phyloP scores from a whole-genome alignment of 805 yeast species.

The Myxozyma vanderwaltii region DNA sequence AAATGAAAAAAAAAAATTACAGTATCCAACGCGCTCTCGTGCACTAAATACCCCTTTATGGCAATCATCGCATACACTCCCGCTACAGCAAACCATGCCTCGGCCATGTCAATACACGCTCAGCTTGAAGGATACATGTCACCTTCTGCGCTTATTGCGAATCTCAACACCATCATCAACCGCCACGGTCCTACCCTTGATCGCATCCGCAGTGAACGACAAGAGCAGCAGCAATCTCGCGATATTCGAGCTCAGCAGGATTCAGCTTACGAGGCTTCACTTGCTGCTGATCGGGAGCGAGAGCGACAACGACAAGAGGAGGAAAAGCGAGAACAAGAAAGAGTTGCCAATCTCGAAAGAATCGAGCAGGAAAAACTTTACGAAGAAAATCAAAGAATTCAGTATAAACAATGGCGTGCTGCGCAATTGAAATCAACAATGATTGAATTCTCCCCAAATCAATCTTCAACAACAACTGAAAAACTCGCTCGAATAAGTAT shows the following conservation, averaged over 20 bases:
- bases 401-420: slow-evolving; percentile 49
- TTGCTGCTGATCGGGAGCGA: slow-evolving; percentile 65
- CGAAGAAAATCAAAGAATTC: slow-evolving; percentile 26
- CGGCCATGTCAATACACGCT: slow-evolving; percentile 55
- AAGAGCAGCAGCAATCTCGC: slow-evolving; percentile 56
- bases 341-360: slow-evolving; percentile 28
- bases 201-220: slow-evolving; percentile 62
- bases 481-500: slow-evolving; percentile 66
- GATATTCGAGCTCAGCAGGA: slow-evolving; percentile 75
- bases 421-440: slow-evolving; percentile 37
- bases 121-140: slow-evolving; percentile 62
- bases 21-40: slow-evolving; percentile 71
- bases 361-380: slow-evolving; percentile 33
- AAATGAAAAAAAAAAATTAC: no score
- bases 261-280: slow-evolving; percentile 68
- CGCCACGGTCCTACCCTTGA: slow-evolving; percentile 64
- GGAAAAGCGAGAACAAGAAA: slow-evolving; percentile 31
- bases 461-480: slow-evolving; percentile 10
- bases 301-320: slow-evolving; percentile 42
- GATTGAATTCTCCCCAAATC: slow-evolving; percentile 37
- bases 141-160: slow-evolving; percentile 48
- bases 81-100: slow-evolving; percentile 28
- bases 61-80: slow-evolving; percentile 56
- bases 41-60: slow-evolving; percentile 76
- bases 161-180: slow-evolving; percentile 51